phyloP scores from a whole-genome alignment of 768 basidiomycete species.

The Lentinula lateritia region DNA sequence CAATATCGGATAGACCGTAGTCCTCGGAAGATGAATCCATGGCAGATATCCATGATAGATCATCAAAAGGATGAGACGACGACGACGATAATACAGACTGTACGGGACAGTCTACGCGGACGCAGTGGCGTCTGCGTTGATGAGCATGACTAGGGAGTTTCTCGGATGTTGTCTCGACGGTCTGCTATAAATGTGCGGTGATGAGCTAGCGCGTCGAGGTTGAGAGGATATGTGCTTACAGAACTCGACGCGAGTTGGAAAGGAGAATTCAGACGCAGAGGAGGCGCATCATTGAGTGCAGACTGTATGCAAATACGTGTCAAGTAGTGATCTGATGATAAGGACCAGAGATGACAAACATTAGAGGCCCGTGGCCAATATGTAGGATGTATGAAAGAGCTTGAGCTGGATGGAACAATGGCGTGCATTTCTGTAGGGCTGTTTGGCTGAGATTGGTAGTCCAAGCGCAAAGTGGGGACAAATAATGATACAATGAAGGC shows the following conservation, averaged over 20 bases:
- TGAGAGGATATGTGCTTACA: neutral
- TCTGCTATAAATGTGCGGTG: constrained; percentile 12
- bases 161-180: constrained; percentile 12
- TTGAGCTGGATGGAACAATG: constrained; percentile 20
- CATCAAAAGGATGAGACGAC: constrained; percentile 42
- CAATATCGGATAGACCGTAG: constrained; percentile 47
- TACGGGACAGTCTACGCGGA: constrained; percentile 34
- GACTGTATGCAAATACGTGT: neutral
- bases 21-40: constrained; percentile 42
- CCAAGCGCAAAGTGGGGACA: constrained; percentile 9
- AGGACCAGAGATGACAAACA: constrained; percentile 11
- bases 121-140: constrained; percentile 35
- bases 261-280: constrained; percentile 17
- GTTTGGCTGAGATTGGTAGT: constrained; percentile 14
- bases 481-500: constrained; percentile 4
- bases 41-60: constrained; percentile 62
- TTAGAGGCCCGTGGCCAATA: constrained; percentile 18
- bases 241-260: constrained; percentile 16
- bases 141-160: constrained; percentile 32
- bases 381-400: constrained; percentile 20
- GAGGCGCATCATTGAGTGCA: constrained; percentile 6
- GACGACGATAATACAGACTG: constrained; percentile 21
- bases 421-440: neutral
- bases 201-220: neutral
- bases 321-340: neutral